Percentiles rank a stretch among this genome's conserved stretches.
Evolutionary conservation across 768 basidiomycete species (phyloP).

Genomic region (Heimioporus sp.): DNA sequence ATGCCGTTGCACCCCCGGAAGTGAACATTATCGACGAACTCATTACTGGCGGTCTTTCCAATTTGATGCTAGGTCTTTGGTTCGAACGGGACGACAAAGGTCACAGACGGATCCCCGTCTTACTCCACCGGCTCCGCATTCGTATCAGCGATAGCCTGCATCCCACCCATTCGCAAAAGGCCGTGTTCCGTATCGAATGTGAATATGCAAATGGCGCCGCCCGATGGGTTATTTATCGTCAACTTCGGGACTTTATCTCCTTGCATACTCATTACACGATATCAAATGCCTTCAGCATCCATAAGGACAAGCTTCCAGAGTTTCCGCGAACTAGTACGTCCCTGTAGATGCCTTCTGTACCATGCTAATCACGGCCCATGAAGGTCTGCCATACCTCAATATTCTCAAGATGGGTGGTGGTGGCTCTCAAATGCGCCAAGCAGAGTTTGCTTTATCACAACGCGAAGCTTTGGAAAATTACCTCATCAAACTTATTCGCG

Average conservation of each 20-base stretch:
- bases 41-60: conserved; percentile 74
- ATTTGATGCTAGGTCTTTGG: conserved; percentile 77
- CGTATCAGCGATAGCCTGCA: conserved; percentile 85
- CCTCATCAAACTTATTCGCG: conserved; percentile 80
- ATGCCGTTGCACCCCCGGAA: conserved; percentile 47
- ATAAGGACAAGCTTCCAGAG: conserved; percentile 79
- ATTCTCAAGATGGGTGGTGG: conserved; percentile 68
- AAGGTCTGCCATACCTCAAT: conserved; percentile 90
- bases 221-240: conserved; percentile 94
- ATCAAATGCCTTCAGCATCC: conserved; percentile 75
- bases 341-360: not conserved
- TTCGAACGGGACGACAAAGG: conserved; percentile 85
- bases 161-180: conserved; percentile 71
- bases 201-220: conserved; percentile 92
- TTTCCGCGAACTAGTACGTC: conserved; percentile 79
- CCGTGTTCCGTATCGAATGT: conserved; percentile 90
- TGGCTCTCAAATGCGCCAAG: conserved; percentile 51
- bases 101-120: conserved; percentile 74
- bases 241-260: conserved; percentile 87
- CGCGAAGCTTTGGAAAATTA: conserved; percentile 85
- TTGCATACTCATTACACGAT: conserved; percentile 88
- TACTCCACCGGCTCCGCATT: conserved; percentile 79
- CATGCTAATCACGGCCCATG: not conserved
- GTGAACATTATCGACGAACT: conserved; percentile 84
- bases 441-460: conserved; percentile 80